Base-by-base conservation (phyloP, 2,329 filamentous ascomycete species). In the Stromatinia cepivora region DNA sequence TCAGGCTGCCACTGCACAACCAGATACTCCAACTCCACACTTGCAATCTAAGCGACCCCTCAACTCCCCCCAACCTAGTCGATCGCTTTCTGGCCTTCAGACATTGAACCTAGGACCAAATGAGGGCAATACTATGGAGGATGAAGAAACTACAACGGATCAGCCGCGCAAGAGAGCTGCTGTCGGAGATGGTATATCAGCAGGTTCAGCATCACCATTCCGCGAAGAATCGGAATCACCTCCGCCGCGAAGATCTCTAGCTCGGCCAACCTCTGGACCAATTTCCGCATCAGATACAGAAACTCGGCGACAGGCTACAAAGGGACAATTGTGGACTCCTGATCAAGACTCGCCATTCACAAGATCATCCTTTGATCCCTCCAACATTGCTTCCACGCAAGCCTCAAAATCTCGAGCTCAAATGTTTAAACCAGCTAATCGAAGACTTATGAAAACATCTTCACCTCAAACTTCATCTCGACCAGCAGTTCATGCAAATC, bases 161-260 rank as follows among this genome's bases (percentile, higher is more conserved):
- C 72, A 73, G 28, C 75, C 76, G 28, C 58, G 75, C 17, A 78
- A 78, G 45, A 71, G 73, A 61, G 69, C 71, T 11, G 76, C 76
- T 0, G 63, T 73, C 7, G 76, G 76, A 3, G 76, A 76, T 65
- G 75, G 76, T 25, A 77, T 77, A 45, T 75, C 72, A n/a, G 71
- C 73, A 50, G 75, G 75, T 2, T 76, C 75, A 39, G 73, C 65
- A 9, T 72, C 69, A 8, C 75, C 76, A 9, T 71, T 67, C 15
- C 71, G 75, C 22, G 72, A 76, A 28, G 52, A 71, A 28, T 73
- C 72, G 1, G 48, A 67, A 13, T 73, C 74, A 10, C 74, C 75
- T 17, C 71, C 72, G 22, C 75, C 75, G 8, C 66, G 73, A 57
- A 68, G 70, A 61, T 74, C 72, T 42, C 75, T 74, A 70, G 72